Evolutionary conservation across 306 rosid genomes (phyloP).

Genomic region (Echinosophora koreensis): DNA sequence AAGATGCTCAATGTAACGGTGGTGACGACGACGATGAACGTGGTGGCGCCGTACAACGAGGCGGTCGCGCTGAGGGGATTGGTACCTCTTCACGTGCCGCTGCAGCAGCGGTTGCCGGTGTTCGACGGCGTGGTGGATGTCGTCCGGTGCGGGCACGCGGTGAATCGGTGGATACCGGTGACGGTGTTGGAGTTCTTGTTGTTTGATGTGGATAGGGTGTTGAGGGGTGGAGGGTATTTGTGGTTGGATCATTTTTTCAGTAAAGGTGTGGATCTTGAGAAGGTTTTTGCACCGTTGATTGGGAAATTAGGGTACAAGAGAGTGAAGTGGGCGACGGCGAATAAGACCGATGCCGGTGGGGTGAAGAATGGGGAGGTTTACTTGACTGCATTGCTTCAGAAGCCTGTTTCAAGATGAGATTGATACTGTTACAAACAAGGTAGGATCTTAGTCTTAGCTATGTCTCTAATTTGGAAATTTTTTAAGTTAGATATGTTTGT

Average conservation of each 20-base stretch:
- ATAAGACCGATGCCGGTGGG: conserved; percentile 67
- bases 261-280: conserved; percentile 78
- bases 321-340: conserved; percentile 91
- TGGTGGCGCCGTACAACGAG: conserved; percentile 82
- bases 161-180: conserved; percentile 92
- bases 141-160: conserved; percentile 93
- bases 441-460: conserved; percentile 15
- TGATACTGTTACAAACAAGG: conserved; percentile 20
- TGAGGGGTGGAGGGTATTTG: conserved; percentile 90
- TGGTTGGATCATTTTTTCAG: conserved; percentile 95
- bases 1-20: conserved; percentile 78
- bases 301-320: conserved; percentile 86
- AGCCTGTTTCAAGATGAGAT: conserved; percentile 78
- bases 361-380: conserved; percentile 81
- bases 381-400: conserved; percentile 89
- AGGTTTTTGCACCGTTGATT: conserved; percentile 77
- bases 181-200: conserved; percentile 82
- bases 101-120: conserved; percentile 89
- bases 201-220: conserved; percentile 81
- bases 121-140: conserved; percentile 88
- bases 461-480: background rate
- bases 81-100: conserved; percentile 88
- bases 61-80: conserved; percentile 82
- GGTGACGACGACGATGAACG: conserved; percentile 83
- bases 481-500: background rate